These are phyloP conservation scores for Ganoderma meredithae DNA, from an alignment of 1,284 basidiomycete species.

Conservation along the genomic window DNA sequence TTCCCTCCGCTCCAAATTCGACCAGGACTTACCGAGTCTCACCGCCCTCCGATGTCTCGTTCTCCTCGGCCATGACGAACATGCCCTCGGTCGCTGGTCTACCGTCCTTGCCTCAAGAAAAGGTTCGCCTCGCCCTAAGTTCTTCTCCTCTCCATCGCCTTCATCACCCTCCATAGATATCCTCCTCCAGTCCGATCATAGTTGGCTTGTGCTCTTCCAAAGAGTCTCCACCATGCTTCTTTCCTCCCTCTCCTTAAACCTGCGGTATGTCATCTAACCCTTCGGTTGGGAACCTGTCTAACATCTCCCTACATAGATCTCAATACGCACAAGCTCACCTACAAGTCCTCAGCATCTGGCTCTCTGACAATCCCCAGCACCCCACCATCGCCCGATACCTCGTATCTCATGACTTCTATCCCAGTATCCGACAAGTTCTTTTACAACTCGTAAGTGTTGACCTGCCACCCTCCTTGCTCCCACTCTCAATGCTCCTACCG, in stretches of 20 bases:
- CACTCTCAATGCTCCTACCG: neutral
- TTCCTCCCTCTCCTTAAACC: constrained; percentile 53
- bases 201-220: constrained; percentile 66
- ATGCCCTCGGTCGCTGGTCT: constrained; percentile 62
- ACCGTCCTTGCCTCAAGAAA: constrained; percentile 44
- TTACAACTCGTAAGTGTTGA: constrained; percentile 38
- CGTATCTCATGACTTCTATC: constrained; percentile 51
- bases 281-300: neutral
- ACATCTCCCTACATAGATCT: constrained; percentile 43
- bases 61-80: constrained; percentile 63
- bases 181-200: constrained; percentile 52
- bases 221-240: constrained; percentile 58
- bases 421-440: constrained; percentile 43
- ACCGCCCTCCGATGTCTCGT: constrained; percentile 68
- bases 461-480: neutral
- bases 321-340: constrained; percentile 48
- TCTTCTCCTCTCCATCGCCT: neutral
- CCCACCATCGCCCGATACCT: constrained; percentile 49
- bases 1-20: constrained; percentile 54
- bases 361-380: constrained; percentile 39
- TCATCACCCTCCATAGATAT: constrained; percentile 42
- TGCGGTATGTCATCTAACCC: constrained; percentile 50
- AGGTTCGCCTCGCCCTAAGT: constrained; percentile 43
- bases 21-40: constrained; percentile 56
- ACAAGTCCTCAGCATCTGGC: constrained; percentile 47